Percentiles rank a stretch among this genome's conserved stretches.
Conservation (phyloP, 2,329 filamentous ascomycete genomes). For the Aspergillus hortae region DNA sequence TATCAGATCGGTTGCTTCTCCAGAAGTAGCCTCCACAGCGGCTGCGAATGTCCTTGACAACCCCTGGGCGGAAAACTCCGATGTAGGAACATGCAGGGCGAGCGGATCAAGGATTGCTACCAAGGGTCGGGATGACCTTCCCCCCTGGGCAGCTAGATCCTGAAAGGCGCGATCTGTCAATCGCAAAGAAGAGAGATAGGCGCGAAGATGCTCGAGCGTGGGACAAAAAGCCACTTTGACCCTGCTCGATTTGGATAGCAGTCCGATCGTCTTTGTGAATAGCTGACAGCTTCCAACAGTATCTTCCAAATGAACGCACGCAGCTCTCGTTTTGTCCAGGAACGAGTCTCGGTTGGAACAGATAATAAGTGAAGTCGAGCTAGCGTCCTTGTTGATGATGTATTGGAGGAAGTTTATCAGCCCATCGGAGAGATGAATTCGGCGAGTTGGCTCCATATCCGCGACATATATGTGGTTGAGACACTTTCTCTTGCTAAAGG, state of each 20-base stretch:
- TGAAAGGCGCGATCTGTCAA: not conserved
- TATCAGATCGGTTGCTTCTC: constrained; percentile 28
- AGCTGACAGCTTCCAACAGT: constrained; percentile 39
- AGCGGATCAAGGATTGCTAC: constrained; percentile 41
- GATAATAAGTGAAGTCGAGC: constrained; percentile 66
- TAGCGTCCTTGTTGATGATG: constrained; percentile 54
- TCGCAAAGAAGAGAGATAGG: constrained; percentile 62
- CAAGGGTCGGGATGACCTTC: constrained; percentile 16
- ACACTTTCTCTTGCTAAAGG: not conserved
- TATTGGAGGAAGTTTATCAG: constrained; percentile 58
- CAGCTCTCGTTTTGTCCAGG: constrained; percentile 54
- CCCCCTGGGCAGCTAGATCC: not conserved
- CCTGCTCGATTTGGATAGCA: constrained; percentile 65
- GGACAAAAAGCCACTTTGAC: constrained; percentile 70
- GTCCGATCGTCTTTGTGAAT: constrained; percentile 62
- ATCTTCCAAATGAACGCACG: constrained; percentile 28
- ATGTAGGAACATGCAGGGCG: constrained; percentile 40
- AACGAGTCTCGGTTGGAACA: constrained; percentile 66
- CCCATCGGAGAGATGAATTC: constrained; percentile 48
- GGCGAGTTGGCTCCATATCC: constrained; percentile 17
- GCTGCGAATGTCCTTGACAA: constrained; percentile 43
- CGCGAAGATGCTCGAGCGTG: constrained; percentile 72
- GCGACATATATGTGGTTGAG: not conserved
- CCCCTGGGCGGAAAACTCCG: constrained; percentile 48
- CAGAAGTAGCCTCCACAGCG: constrained; percentile 35